Evolutionary conservation across 768 basidiomycete genomes (phyloP).

Genomic region (Neoboletus subvelutipes): DNA sequence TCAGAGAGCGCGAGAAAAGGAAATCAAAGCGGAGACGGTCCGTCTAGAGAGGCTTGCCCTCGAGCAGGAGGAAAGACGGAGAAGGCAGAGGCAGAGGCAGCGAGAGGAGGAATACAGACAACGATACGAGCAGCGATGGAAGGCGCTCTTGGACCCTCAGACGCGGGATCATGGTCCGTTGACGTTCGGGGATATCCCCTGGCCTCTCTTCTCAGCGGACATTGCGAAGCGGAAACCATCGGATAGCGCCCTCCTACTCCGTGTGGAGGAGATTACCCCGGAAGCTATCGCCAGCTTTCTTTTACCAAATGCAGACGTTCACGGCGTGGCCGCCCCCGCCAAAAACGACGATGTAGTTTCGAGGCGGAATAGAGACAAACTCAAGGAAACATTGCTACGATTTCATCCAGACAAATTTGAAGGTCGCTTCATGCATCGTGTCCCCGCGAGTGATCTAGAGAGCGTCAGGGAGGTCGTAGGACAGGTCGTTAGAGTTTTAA

Average conservation of each 20-base stretch:
- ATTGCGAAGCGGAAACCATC: conserved; percentile 16
- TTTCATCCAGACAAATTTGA: conserved; percentile 86
- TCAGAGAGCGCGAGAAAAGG: conserved; percentile 53
- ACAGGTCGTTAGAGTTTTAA: conserved; percentile 60
- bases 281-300: conserved; percentile 61
- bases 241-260: conserved; percentile 17
- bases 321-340: neutral
- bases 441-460: conserved; percentile 47
- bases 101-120: conserved; percentile 47
- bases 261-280: conserved; percentile 51
- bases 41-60: conserved; percentile 51
- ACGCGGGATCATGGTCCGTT: conserved; percentile 33
- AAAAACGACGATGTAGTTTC: conserved; percentile 25
- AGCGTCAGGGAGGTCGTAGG: conserved; percentile 60
- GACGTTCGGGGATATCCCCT: conserved; percentile 64
- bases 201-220: conserved; percentile 54
- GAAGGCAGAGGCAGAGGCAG: conserved; percentile 45
- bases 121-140: conserved; percentile 61
- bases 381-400: conserved; percentile 67
- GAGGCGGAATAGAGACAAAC: conserved; percentile 56
- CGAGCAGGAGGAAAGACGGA: conserved; percentile 50
- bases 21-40: conserved; percentile 51
- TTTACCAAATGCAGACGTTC: conserved; percentile 37
- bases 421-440: conserved; percentile 59
- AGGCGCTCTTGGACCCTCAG: conserved; percentile 39